A percentile compares a stretch with the other conserved stretches of the same genome.
Conservation (phyloP, 306 rosid species). For the Lathyrus tuberosus region DNA sequence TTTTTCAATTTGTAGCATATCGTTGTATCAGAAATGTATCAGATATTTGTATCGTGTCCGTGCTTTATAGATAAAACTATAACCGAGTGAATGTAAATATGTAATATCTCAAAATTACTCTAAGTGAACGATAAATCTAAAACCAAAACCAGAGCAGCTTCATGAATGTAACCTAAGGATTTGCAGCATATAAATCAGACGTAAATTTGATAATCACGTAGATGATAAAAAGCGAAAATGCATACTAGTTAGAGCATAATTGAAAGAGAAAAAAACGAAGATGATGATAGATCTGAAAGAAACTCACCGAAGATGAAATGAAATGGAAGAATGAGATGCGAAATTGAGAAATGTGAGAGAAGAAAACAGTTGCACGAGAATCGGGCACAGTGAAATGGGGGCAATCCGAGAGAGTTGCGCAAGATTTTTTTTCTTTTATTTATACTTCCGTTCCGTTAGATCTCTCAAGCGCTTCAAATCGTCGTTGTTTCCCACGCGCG, state of each 20-base stretch:
- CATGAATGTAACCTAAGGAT: too few species aligned
- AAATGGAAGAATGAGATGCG: not conserved
- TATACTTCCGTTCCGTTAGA: conserved; percentile 9
- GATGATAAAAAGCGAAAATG: not conserved
- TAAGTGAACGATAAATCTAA: not conserved
- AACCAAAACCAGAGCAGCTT: not conserved
- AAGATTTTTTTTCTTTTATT: not conserved
- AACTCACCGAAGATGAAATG: not conserved
- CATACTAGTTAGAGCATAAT: not conserved
- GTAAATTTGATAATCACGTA: not conserved
- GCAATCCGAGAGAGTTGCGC: not conserved
- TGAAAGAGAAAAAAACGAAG: conserved; percentile 1
- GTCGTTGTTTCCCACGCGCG: not conserved
- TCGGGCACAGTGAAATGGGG: conserved; percentile 10
- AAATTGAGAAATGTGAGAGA: not conserved
- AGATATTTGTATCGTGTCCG: too few species aligned
- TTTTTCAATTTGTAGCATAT: too few species aligned
- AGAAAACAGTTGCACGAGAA: conserved; percentile 6
- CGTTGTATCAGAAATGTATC: too few species aligned
- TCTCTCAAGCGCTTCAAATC: conserved; percentile 36
- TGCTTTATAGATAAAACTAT: too few species aligned
- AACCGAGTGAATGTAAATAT: too few species aligned
- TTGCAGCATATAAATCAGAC: not conserved
- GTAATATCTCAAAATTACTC: too few species aligned
- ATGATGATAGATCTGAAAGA: conserved; percentile 27